Evolutionary conservation across 352 stramenopile species (phyloP), one percentile per base, ranked within the genome.

Genomic region (Phytophthora fragariaefolia): DNA sequence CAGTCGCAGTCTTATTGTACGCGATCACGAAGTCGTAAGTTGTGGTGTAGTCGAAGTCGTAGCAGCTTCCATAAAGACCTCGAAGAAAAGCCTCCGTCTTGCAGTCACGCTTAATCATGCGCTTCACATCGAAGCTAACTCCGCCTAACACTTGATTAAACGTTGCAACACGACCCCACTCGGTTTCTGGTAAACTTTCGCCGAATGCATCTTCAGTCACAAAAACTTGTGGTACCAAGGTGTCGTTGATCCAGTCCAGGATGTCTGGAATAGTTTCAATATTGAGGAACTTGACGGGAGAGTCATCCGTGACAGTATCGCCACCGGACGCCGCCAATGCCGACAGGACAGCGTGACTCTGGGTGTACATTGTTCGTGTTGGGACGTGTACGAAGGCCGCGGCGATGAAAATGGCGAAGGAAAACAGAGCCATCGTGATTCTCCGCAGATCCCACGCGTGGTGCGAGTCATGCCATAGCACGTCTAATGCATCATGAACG

Each of bases 351-450:
- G 67, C 66, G n/a, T 69, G 54, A 2, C 56, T 64, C 17, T 80
- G 73, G 18, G 56, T 20, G 48, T 72, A 80, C 18, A 82, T 62
- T 0, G 9, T 42, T 13, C 45, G 48, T 4, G 73, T 69, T 15
- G 71, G 76, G 18, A 83, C 55, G 56, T 83, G 74, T n/a, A 66
- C 22, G 48, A 78, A 81, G 28, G 77, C 64, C 51, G 76, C 77
- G 6, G 50, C 54, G 7, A 83, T 54, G 26, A 82, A 80, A 26
- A 82, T 24, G 23, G 36, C 40, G n/a, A 85, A 77, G 58, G 63
- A 78, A 10, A 77, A 8, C 0, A 79, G 17, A 7, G 72, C 48
- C 51, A 69, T 51, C 8, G 43, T 17, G 38, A 85, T 76, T 8
- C 58, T 61, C 20, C 77, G 18, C 4, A 76, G 9, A 28, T 66